Evolutionary conservation across 2,329 filamentous ascomycete genomes (phyloP).

Genomic region (Pseudocercospora pini-densiflorae): DNA sequence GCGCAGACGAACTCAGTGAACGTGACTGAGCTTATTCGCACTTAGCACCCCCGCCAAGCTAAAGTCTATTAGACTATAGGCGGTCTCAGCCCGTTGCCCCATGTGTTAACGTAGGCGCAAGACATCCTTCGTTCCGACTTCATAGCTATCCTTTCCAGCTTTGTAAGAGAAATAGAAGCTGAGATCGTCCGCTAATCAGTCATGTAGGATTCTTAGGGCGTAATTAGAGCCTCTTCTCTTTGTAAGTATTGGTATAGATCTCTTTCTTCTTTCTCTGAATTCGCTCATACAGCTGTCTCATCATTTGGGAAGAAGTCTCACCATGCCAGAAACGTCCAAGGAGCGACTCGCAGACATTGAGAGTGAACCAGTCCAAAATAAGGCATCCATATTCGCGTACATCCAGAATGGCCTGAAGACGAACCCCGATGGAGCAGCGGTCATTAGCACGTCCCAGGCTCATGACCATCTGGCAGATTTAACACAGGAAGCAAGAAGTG

Average conservation of each 20-base stretch:
- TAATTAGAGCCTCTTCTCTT: not conserved
- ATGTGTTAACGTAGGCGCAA: not conserved
- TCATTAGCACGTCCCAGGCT: conserved; percentile 13
- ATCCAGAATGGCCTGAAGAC: conserved; percentile 17
- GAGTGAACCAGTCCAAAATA: conserved; percentile 10
- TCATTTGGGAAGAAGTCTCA: not conserved
- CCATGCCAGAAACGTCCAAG: not conserved
- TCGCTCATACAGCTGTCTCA: not conserved
- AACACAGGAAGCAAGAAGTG: not conserved
- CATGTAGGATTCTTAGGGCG: not conserved
- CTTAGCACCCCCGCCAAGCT: not conserved
- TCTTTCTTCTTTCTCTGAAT: not conserved
- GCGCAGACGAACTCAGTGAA: not conserved
- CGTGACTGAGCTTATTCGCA: not conserved
- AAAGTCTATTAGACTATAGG: not conserved
- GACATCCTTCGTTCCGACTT: not conserved
- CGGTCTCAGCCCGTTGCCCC: not conserved
- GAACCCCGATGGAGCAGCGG: conserved; percentile 17
- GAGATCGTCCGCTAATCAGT: not conserved
- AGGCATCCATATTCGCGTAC: conserved; percentile 15
- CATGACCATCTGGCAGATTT: conserved; percentile 14
- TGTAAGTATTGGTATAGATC: not conserved
- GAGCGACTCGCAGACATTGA: conserved; percentile 11
- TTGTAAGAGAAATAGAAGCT: not conserved
- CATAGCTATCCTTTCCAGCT: not conserved